These are phyloP conservation scores for Scorias spongiosa DNA, from an alignment of 2,329 filamentous ascomycete species.

Conservation along the genomic window DNA sequence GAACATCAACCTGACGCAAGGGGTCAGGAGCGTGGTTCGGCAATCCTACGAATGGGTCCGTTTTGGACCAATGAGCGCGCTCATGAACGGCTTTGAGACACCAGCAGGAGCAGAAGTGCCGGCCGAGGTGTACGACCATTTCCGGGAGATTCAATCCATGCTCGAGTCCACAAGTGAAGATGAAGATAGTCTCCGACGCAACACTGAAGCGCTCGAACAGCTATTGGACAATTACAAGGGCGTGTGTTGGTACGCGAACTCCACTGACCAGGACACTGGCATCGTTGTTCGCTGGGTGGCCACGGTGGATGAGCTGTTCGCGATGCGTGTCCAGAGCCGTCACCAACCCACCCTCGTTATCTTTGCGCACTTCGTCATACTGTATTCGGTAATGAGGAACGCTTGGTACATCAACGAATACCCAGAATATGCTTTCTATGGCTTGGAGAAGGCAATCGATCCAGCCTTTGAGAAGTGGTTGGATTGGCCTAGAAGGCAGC, in stretches of 20 bases:
- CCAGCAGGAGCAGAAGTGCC: background rate
- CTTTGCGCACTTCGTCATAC: conserved; percentile 9
- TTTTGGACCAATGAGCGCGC: background rate
- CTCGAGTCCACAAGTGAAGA: background rate
- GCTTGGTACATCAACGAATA: background rate
- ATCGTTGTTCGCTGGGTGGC: conserved; percentile 6
- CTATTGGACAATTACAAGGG: conserved; percentile 2
- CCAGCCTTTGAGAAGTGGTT: background rate
- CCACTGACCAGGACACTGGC: conserved; percentile 3
- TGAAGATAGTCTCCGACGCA: background rate
- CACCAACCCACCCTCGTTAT: conserved; percentile 11
- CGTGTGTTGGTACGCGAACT: conserved; percentile 2
- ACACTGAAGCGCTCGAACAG: background rate
- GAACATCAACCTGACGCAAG: conserved; percentile 9
- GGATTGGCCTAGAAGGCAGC: background rate
- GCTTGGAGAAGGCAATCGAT: background rate
- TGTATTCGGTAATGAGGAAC: background rate
- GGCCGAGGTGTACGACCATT: background rate
- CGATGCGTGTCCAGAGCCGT: conserved; percentile 6
- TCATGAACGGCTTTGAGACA: conserved; percentile 2
- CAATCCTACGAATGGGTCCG: background rate
- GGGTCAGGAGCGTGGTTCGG: conserved; percentile 6
- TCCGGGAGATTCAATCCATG: background rate
- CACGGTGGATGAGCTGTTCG: conserved; percentile 5
- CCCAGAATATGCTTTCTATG: background rate